Percentiles rank a stretch among this genome's conserved stretches.
phyloP scores from a whole-genome alignment of 257 asterid genomes.

The Paulownia fortunei region DNA sequence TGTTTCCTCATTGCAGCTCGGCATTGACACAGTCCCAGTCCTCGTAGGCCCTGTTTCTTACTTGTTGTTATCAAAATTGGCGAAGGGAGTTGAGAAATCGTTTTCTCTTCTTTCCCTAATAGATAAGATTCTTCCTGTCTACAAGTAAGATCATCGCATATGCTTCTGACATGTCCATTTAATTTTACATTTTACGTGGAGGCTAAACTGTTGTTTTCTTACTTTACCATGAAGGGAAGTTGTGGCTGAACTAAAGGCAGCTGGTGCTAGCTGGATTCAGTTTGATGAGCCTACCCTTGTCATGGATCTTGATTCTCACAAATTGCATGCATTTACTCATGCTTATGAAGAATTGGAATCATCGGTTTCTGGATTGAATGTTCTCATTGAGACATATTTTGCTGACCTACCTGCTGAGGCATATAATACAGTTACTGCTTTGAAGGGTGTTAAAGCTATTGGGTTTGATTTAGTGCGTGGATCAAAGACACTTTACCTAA shows the following conservation, averaged over 20 bases:
- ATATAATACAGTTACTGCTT: constrained; percentile 56
- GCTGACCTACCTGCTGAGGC: constrained; percentile 74
- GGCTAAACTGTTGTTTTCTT: constrained; percentile 7
- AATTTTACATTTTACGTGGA: neutral
- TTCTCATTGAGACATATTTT: constrained; percentile 77
- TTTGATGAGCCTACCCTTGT: constrained; percentile 87
- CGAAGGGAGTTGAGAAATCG: constrained; percentile 72
- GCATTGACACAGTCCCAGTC: constrained; percentile 76
- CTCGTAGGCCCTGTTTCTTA: constrained; percentile 83
- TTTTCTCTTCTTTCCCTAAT: constrained; percentile 69
- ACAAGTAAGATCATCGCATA: constrained; percentile 55
- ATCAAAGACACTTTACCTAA: constrained; percentile 61
- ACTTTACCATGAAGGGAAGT: constrained; percentile 61
- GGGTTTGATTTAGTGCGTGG: constrained; percentile 89
- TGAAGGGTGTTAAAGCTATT: constrained; percentile 72
- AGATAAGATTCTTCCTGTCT: constrained; percentile 75
- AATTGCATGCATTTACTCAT: constrained; percentile 62
- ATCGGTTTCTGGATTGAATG: constrained; percentile 62
- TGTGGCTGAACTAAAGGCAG: constrained; percentile 73
- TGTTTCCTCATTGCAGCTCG: constrained; percentile 57
- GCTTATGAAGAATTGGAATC: constrained; percentile 71
- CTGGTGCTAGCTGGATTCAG: constrained; percentile 88
- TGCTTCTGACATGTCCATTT: constrained; percentile 2
- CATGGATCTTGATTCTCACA: constrained; percentile 68
- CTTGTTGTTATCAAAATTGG: constrained; percentile 74